Conservation (phyloP, 2,329 filamentous ascomycete genomes). For the Cercospora canescens region DNA sequence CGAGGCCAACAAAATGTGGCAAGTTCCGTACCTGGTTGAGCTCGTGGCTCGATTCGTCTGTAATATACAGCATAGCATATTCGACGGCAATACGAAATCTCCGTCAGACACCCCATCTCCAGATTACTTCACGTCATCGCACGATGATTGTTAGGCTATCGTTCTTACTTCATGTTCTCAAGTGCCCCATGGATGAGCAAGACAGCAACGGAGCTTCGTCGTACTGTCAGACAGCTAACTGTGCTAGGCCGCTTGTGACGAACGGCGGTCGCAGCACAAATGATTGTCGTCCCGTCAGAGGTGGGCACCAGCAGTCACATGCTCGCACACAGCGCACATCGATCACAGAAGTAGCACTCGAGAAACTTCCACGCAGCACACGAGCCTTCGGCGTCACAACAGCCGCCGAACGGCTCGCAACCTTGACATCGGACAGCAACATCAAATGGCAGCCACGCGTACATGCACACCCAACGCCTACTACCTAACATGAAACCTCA, state of each 20-base stretch:
- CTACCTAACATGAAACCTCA: not conserved
- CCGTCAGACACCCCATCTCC: not conserved
- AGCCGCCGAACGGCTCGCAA: not conserved
- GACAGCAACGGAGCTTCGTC: not conserved
- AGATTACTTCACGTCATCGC: not conserved
- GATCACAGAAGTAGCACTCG: not conserved
- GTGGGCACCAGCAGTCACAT: not conserved
- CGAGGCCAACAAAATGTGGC: constrained; percentile 31
- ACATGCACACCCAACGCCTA: not conserved
- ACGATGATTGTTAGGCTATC: not conserved
- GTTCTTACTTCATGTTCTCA: not conserved
- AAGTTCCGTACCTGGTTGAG: not conserved
- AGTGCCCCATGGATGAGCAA: not conserved
- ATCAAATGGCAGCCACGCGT: not conserved
- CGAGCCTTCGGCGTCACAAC: not conserved
- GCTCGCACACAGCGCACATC: not conserved
- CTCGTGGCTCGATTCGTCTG: not conserved
- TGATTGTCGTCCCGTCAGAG: not conserved
- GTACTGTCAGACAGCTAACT: not conserved
- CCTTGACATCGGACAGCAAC: not conserved
- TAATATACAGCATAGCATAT: not conserved
- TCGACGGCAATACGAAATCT: not conserved
- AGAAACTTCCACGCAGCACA: not conserved
- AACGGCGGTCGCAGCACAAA: not conserved
- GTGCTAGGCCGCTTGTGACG: not conserved